Evolutionary conservation across 1,139 yeast species (phyloP).

Genomic region (Taiozyma sp.): DNA sequence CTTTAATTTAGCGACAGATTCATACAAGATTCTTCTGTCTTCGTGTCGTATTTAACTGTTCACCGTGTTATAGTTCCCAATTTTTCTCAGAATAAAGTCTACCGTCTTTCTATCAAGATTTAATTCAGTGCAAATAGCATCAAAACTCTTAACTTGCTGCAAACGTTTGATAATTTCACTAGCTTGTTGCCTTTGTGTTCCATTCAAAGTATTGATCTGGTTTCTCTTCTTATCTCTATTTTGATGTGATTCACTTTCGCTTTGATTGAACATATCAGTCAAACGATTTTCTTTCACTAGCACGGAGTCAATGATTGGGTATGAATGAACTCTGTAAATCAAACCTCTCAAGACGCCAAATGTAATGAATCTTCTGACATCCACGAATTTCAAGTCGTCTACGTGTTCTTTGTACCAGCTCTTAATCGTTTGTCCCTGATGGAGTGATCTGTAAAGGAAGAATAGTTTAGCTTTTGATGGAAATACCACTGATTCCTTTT

Average conservation of each 20-base stretch:
- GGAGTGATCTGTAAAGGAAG: slow-evolving; percentile 69
- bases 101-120: slow-evolving; percentile 54
- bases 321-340: slow-evolving; percentile 75
- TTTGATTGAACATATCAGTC: slow-evolving; percentile 4
- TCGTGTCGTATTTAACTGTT: slow-evolving; percentile 22
- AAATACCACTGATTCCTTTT: slow-evolving; percentile 29
- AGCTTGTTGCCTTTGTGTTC: slow-evolving; percentile 26
- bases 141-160: slow-evolving; percentile 59
- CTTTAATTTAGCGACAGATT: neutral
- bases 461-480: slow-evolving; percentile 70
- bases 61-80: slow-evolving; percentile 32
- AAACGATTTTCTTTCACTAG: slow-evolving; percentile 13
- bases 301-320: slow-evolving; percentile 47
- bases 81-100: slow-evolving; percentile 39
- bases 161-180: slow-evolving; percentile 41
- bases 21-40: neutral
- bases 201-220: slow-evolving; percentile 8
- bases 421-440: slow-evolving; percentile 71
- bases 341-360: slow-evolving; percentile 84
- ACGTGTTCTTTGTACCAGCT: slow-evolving; percentile 78
- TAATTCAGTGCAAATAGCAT: slow-evolving; percentile 68
- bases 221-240: slow-evolving; percentile 6
- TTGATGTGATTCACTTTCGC: neutral
- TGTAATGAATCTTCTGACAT: slow-evolving; percentile 76
- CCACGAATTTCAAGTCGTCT: slow-evolving; percentile 57